Base-by-base conservation (phyloP, 805 yeast species). In the Wickerhamiella galacta region DNA sequence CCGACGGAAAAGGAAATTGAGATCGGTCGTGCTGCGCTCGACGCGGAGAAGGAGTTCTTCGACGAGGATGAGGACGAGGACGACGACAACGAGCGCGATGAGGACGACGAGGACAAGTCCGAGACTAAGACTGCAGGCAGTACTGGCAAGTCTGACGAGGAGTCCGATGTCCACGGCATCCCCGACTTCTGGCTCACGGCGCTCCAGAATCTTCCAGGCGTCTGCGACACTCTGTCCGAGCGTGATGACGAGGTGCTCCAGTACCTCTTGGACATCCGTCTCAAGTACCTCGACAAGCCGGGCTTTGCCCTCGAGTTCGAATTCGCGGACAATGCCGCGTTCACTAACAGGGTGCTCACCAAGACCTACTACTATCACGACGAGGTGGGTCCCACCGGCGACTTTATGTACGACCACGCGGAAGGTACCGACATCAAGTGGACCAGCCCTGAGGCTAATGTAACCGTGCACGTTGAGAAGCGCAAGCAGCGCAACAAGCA, bases 131-230 rank as follows among this genome's bases (percentile, higher is more conserved):
- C 8, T 14, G 60, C 56, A 8, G 65, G 57, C 3, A 61, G 53
- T 7, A 65, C 55, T 8, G 62, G 52, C 5, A 66, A 57, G 14
- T 63, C 55, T 4, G 65, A 55, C 1, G 66, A 57, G 8, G 68
- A 58, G 12, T 66, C 56, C n/a, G 67, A 57, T 20, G 61, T 54
- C 20, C 61, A 56, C 15, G 98, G 98, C 42, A 70, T 90, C 44
- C 96, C 98, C 37, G 73, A 78, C 31, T 90, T 90, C 65, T 90
- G 98, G 98, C 66, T 87, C 48, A 90, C 96, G 14, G 93, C 96
- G 4, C 63, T 90, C 57, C 87, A 78, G 55, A 90, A 85, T 59
- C 63, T 90, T 46, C 70, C 73, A 19, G 72, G 79, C 19, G 71
- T 85, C 31, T 69, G 82, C 21, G 92, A 83, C 40, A 72, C 81